Conservation (phyloP, 257 asterid species). For the Solanum sitiens region DNA sequence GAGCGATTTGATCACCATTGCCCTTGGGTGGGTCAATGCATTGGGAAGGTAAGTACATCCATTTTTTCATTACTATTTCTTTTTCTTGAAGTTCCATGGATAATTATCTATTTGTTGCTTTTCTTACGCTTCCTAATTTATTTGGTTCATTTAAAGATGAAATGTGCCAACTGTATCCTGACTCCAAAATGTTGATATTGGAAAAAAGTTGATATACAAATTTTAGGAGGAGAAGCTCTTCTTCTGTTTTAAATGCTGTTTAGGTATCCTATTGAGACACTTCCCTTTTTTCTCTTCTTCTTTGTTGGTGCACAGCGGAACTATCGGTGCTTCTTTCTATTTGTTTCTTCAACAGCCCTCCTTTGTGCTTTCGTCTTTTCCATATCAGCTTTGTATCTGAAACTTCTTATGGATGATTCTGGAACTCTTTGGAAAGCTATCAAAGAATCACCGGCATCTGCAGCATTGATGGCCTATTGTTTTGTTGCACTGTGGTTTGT, state of each 20-base stretch:
- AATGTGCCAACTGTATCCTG: not conserved
- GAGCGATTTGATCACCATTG: slow-evolving; percentile 88
- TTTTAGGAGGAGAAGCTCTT: not conserved
- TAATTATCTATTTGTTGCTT: not conserved
- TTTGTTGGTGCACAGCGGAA: slow-evolving; percentile 41
- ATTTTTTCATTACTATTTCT: not conserved
- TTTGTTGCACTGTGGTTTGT: slow-evolving; percentile 69
- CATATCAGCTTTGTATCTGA: slow-evolving; percentile 35
- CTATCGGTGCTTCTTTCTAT: slow-evolving; percentile 60
- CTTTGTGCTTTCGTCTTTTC: slow-evolving; percentile 48
- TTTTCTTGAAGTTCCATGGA: not conserved
- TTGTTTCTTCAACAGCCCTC: slow-evolving; percentile 51
- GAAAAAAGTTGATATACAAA: not conserved
- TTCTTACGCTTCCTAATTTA: not conserved
- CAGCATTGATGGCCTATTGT: slow-evolving; percentile 42
- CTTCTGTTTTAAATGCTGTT: not conserved
- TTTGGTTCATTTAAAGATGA: not conserved
- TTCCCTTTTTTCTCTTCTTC: not conserved
- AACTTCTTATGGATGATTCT: slow-evolving; percentile 22
- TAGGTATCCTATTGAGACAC: not conserved
- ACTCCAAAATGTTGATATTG: not conserved
- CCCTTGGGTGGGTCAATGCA: slow-evolving; percentile 88
- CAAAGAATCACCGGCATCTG: slow-evolving; percentile 43
- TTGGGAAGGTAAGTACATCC: slow-evolving; percentile 43
- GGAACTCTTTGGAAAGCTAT: slow-evolving; percentile 39